These are phyloP conservation scores for Omphalea diandra DNA, from an alignment of 441 rosid genomes.

Conservation along the genomic window DNA sequence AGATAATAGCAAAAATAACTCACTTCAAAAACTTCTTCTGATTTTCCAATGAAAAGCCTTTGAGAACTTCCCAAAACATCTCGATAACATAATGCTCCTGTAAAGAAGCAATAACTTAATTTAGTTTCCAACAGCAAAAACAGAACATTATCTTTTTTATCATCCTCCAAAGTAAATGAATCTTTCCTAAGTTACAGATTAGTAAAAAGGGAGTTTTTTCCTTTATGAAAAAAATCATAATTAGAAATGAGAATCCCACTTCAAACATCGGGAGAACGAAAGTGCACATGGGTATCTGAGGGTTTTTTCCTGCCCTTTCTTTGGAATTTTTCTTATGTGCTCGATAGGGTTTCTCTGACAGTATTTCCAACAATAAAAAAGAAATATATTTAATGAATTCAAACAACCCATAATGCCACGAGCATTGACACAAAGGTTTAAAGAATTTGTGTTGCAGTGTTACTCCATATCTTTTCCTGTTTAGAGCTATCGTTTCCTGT, in stretches of 20 bases:
- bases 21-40: slow-evolving; percentile 94
- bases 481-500: too few species aligned
- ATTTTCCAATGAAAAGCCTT: slow-evolving; percentile 78
- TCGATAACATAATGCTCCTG: slow-evolving; percentile 97
- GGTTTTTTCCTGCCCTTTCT: not conserved
- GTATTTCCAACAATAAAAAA: not conserved
- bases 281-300: not conserved
- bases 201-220: not conserved
- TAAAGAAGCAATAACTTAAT: slow-evolving; percentile 17
- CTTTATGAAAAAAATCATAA: not conserved
- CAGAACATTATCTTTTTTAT: not conserved
- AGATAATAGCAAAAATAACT: slow-evolving; percentile 22
- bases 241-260: not conserved
- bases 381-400: not conserved
- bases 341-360: not conserved
- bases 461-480: not conserved
- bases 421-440: not conserved
- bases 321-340: not conserved
- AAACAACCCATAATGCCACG: not conserved
- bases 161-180: not conserved
- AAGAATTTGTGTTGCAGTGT: not conserved
- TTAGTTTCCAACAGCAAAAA: not conserved
- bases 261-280: not conserved
- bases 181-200: not conserved
- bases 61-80: slow-evolving; percentile 93